Evolutionary conservation across 805 yeast species (phyloP).

Genomic region (Barnettozyma populi): DNA sequence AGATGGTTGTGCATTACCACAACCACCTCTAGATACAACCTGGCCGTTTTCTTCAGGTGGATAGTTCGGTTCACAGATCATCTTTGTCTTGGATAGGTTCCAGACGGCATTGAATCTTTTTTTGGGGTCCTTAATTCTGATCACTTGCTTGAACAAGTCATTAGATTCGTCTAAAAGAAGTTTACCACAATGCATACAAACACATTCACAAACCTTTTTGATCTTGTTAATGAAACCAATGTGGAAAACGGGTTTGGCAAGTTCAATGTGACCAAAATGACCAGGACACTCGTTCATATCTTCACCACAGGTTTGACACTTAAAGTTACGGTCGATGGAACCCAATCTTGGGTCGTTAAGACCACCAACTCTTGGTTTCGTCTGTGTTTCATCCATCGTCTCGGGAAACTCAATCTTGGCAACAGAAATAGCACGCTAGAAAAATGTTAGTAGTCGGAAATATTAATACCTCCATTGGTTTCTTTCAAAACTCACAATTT

Average conservation of each 20-base stretch:
- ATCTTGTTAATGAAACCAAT: slow-evolving; percentile 92
- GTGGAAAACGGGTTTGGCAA: slow-evolving; percentile 98
- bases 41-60: slow-evolving; percentile 59
- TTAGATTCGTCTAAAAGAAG: slow-evolving; percentile 74
- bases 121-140: slow-evolving; percentile 87
- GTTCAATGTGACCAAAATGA: slow-evolving; percentile 97
- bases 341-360: slow-evolving; percentile 96
- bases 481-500: slow-evolving; percentile 44
- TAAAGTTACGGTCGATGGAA: slow-evolving; percentile 92
- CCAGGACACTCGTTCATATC: slow-evolving; percentile 99
- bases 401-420: slow-evolving; percentile 98
- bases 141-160: slow-evolving; percentile 74
- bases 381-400: slow-evolving; percentile 97
- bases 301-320: slow-evolving; percentile 99
- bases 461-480: not conserved
- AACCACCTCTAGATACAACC: slow-evolving; percentile 79
- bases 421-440: slow-evolving; percentile 86
- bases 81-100: slow-evolving; percentile 85
- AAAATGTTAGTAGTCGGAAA: slow-evolving; percentile 15
- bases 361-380: slow-evolving; percentile 94
- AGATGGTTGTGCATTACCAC: slow-evolving; percentile 96
- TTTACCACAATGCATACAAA: slow-evolving; percentile 99
- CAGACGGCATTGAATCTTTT: slow-evolving; percentile 96
- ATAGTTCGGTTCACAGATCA: slow-evolving; percentile 90
- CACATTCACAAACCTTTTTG: slow-evolving; percentile 92